Evolutionary conservation across 2,329 filamentous ascomycete species (phyloP).

Genomic region (Calonectria naviculata): DNA sequence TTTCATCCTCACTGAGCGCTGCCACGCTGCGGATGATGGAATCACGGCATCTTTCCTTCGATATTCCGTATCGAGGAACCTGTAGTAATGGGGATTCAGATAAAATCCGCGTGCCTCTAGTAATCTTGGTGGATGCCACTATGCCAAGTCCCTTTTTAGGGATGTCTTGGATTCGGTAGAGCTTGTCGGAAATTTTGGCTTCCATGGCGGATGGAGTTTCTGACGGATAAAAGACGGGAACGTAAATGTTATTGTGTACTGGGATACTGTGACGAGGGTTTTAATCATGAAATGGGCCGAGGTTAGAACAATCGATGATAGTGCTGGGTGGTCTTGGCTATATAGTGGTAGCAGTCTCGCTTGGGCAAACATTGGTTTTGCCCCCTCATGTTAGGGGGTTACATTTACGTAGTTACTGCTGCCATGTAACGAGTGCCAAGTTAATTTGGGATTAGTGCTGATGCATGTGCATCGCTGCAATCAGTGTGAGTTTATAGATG

Average conservation of each 20-base stretch:
- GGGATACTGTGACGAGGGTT: no score
- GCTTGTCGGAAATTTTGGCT: neutral
- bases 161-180: neutral
- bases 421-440: neutral
- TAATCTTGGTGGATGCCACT: neutral
- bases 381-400: neutral
- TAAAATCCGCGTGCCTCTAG: neutral
- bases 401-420: neutral
- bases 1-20: neutral
- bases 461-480: neutral
- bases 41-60: neutral
- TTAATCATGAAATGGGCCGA: neutral
- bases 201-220: neutral
- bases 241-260: no score
- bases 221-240: neutral
- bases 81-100: neutral
- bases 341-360: neutral
- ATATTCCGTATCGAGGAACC: neutral
- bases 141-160: neutral
- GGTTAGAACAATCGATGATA: no score
- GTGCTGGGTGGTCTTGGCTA: neutral
- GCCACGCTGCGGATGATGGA: neutral
- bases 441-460: neutral
- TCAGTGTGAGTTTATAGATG: neutral
- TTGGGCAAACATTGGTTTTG: neutral